phyloP scores from a whole-genome alignment of 441 rosid genomes.

The Cnidoscolus chayamansa region DNA sequence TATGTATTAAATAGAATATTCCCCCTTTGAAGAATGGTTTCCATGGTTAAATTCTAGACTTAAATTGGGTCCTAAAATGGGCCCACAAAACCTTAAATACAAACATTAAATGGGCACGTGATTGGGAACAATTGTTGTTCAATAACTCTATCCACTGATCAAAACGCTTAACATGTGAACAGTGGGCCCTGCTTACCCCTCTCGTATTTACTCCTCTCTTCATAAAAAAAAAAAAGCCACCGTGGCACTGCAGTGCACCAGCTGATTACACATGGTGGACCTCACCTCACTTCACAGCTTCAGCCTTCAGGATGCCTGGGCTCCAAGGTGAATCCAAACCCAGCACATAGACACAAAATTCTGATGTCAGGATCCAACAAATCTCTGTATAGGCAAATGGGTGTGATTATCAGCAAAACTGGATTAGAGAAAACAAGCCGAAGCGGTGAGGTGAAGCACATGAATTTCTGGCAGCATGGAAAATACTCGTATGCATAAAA shows the following conservation, averaged over 20 bases:
- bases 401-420: no score
- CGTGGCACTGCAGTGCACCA: conserved; percentile 10
- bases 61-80: conserved; percentile 2
- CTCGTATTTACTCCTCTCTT: neutral
- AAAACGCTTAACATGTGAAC: conserved; percentile 44
- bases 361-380: no score
- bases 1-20: neutral
- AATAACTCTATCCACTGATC: conserved; percentile 14
- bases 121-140: conserved; percentile 25
- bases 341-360: no score
- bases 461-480: conserved; percentile 2
- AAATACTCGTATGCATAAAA: conserved; percentile 5
- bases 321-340: neutral
- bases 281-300: neutral
- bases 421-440: no score
- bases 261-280: neutral
- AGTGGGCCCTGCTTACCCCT: conserved; percentile 17
- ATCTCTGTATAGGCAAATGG: no score
- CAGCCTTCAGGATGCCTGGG: neutral
- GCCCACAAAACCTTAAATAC: conserved; percentile 17
- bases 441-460: neutral
- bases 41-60: neutral
- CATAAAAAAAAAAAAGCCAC: neutral
- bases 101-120: conserved; percentile 52
- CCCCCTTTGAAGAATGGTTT: neutral